phyloP scores from a whole-genome alignment of 2,329 filamentous ascomycete genomes.

The Xenoacremonium recifei region DNA sequence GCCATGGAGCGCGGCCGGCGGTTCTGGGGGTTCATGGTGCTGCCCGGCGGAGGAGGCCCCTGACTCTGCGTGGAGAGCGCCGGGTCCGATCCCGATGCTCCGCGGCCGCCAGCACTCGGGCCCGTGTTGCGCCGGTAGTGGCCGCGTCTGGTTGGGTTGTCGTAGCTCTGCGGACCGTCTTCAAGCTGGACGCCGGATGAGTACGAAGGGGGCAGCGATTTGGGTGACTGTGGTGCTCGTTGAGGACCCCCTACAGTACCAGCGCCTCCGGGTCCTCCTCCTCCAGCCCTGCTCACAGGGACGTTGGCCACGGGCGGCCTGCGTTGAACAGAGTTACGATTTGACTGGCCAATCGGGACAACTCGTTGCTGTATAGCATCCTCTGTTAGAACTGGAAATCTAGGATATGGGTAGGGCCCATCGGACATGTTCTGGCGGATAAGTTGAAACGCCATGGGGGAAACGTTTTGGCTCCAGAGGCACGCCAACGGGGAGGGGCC shows the following conservation, averaged over 20 bases:
- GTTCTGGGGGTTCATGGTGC: constrained; percentile 13
- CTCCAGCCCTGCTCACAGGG: constrained; percentile 2
- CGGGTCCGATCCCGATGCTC: constrained; percentile 19
- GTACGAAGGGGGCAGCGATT: constrained; percentile 20
- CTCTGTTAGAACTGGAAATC: constrained; percentile 12
- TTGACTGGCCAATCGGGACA: constrained; percentile 22
- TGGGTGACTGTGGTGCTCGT: constrained; percentile 3
- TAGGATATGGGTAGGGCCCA: neutral
- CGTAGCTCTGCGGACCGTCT: constrained; percentile 8
- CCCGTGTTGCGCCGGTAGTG: constrained; percentile 22
- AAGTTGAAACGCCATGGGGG: too few species aligned
- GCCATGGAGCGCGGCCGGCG: constrained; percentile 2
- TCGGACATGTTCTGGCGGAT: too few species aligned
- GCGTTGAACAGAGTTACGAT: constrained; percentile 13
- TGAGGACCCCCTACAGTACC: constrained; percentile 12
- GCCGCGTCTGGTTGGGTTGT: constrained; percentile 11
- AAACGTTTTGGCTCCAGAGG: too few species aligned
- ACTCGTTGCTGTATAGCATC: constrained; percentile 18
- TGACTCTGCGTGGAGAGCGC: constrained; percentile 8
- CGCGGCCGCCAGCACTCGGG: constrained; percentile 12
- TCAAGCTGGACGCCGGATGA: constrained; percentile 18
- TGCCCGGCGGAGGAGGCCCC: constrained; percentile 11
- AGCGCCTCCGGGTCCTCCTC: constrained; percentile 1
- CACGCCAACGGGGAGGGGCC: too few species aligned
- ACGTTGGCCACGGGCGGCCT: neutral